These are phyloP conservation scores for Casuarina glauca DNA, from an alignment of 306 rosid genomes.

Conservation along the genomic window DNA sequence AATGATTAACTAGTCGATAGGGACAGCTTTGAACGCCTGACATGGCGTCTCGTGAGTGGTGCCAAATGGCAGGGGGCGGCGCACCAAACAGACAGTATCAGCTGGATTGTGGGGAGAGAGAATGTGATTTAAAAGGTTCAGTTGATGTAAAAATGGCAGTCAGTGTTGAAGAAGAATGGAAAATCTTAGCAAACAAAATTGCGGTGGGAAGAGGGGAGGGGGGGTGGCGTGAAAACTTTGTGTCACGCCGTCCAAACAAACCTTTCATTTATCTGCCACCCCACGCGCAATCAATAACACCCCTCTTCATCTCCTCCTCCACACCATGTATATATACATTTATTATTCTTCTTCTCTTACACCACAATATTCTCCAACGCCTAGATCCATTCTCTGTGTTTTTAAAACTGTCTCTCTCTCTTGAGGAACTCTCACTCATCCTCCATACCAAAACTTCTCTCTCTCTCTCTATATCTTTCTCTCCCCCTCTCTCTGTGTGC, in stretches of 20 bases:
- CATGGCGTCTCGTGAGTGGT: slow-evolving; percentile 43
- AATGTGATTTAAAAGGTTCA: slow-evolving; percentile 19
- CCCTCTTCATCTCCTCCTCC: slow-evolving; percentile 23
- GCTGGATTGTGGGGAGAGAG: slow-evolving; percentile 35
- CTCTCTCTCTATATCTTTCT: neutral
- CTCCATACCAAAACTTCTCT: neutral
- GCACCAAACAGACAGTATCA: slow-evolving; percentile 53
- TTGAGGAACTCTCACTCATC: slow-evolving; percentile 32
- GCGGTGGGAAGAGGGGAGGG: slow-evolving; percentile 42
- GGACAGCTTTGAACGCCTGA: slow-evolving; percentile 50
- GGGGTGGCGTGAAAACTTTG: slow-evolving; percentile 89
- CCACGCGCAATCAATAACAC: slow-evolving; percentile 93
- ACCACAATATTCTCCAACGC: slow-evolving; percentile 30
- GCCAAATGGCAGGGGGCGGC: slow-evolving; percentile 71
- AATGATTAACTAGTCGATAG: slow-evolving; percentile 50
- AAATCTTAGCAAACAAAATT: slow-evolving; percentile 44
- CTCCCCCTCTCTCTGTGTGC: slow-evolving; percentile 17
- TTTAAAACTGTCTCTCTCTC: slow-evolving; percentile 29
- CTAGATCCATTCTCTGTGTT: slow-evolving; percentile 6
- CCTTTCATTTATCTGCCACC: slow-evolving; percentile 68
- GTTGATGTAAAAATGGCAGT: neutral
- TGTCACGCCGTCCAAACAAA: slow-evolving; percentile 98
- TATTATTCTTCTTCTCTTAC: slow-evolving; percentile 35
- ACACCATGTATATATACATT: slow-evolving; percentile 27
- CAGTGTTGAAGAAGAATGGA: neutral